Evolutionary conservation across 352 stramenopile genomes (phyloP).

Genomic region (Lagenidium giganteum): DNA sequence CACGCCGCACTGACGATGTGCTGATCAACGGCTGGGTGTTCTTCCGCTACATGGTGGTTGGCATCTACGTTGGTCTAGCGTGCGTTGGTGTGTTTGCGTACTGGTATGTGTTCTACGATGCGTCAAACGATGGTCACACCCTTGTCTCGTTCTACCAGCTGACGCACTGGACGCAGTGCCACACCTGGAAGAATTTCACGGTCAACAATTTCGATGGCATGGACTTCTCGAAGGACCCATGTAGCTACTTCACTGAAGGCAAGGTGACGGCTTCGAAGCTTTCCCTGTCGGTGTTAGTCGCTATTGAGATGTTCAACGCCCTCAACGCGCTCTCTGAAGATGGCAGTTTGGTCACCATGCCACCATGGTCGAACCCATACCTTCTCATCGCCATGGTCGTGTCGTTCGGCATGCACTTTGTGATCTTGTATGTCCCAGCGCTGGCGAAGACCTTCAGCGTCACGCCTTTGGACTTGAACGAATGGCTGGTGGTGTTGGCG

Average conservation of each 20-base stretch:
- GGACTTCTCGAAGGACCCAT: conserved; percentile 87
- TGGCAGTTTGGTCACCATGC: conserved; percentile 89
- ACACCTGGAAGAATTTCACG: conserved; percentile 88
- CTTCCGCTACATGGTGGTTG: conserved; percentile 96
- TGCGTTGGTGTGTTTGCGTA: conserved; percentile 92
- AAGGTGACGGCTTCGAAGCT: conserved; percentile 91
- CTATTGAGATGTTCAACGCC: conserved; percentile 96
- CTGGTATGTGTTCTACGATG: conserved; percentile 92
- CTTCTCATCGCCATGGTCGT: conserved; percentile 91
- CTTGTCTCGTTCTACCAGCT: conserved; percentile 89
- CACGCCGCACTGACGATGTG: conserved; percentile 93
- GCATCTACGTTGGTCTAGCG: conserved; percentile 91
- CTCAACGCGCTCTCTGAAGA: conserved; percentile 93
- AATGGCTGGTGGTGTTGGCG: conserved; percentile 90
- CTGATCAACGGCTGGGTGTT: conserved; percentile 98
- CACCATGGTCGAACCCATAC: conserved; percentile 93
- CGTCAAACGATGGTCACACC: conserved; percentile 89
- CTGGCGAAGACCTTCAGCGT: conserved; percentile 92
- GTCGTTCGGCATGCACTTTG: conserved; percentile 92
- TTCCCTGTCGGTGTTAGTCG: conserved; percentile 92
- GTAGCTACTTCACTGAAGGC: conserved; percentile 91
- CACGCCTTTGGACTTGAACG: conserved; percentile 86
- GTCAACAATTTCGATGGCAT: conserved; percentile 90
- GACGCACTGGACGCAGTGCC: conserved; percentile 88
- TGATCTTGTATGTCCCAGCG: conserved; percentile 92